Conservation (phyloP, 257 asterid species). For the Primulina huaijiensis region DNA sequence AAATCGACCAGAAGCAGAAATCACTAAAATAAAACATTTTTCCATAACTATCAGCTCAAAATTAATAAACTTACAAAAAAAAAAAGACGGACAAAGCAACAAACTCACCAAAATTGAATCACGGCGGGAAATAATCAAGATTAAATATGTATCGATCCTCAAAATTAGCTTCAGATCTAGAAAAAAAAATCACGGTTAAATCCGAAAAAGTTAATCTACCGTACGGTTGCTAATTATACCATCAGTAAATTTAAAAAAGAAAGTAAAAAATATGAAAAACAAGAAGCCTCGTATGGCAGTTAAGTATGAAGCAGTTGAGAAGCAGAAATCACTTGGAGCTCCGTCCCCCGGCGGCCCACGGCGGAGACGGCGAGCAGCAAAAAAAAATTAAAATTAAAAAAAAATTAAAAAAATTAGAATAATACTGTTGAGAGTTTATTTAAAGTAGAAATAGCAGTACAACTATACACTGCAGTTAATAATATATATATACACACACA, state of each 20-base stretch:
- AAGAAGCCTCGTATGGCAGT: conserved; percentile 28
- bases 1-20: conserved; percentile 4
- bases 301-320: conserved; percentile 23
- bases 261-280: not conserved
- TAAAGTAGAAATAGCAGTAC: conserved; percentile 38
- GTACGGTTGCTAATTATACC: conserved; percentile 22
- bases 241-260: conserved; percentile 16
- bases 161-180: conserved; percentile 42
- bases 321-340: conserved; percentile 20
- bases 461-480: conserved; percentile 41
- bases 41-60: conserved; percentile 23
- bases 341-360: conserved; percentile 42
- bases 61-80: conserved; percentile 8
- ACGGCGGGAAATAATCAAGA: conserved; percentile 19
- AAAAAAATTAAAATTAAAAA: conserved; percentile 13
- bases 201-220: conserved; percentile 21
- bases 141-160: conserved; percentile 32
- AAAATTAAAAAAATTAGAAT: not conserved
- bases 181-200: conserved; percentile 21
- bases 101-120: conserved; percentile 43
- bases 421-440: conserved; percentile 41
- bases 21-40: not conserved
- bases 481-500: conserved; percentile 29
- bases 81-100: conserved; percentile 8
- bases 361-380: conserved; percentile 35